Evolutionary conservation across 2,329 filamentous ascomycete species (phyloP).

Genomic region (Trichoderma citrinoviride): DNA sequence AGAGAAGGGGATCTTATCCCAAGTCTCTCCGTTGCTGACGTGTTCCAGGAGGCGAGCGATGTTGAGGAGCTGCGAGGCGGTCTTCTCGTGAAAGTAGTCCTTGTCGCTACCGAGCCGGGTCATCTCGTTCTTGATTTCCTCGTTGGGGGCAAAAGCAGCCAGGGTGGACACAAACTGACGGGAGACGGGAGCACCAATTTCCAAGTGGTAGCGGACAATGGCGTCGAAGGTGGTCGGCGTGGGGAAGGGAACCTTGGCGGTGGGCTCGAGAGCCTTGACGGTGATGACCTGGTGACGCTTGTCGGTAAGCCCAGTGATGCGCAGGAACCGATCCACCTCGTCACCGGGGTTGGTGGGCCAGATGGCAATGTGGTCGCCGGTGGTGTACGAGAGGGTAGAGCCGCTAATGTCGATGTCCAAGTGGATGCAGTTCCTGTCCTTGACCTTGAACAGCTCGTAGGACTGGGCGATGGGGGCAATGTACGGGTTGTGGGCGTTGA

Average conservation of each 20-base stretch:
- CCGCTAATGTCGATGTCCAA: conserved; percentile 90
- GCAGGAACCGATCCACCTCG: conserved; percentile 87
- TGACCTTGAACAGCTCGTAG: conserved; percentile 83
- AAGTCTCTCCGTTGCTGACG: conserved; percentile 70
- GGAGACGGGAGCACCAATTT: conserved; percentile 91
- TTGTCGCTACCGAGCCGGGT: conserved; percentile 86
- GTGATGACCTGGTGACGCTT: conserved; percentile 82
- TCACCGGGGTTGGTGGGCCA: conserved; percentile 95
- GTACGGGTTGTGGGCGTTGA: conserved; percentile 94
- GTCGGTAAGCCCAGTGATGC: conserved; percentile 68
- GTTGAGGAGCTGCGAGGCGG: conserved; percentile 79
- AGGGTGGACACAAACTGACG: conserved; percentile 90
- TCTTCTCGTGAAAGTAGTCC: conserved; percentile 89
- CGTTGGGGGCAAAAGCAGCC: conserved; percentile 83
- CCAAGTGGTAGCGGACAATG: conserved; percentile 90
- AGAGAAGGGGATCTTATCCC: conserved; percentile 86
- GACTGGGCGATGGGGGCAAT: conserved; percentile 92
- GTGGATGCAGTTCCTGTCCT: conserved; percentile 92
- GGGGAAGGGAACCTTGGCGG: conserved; percentile 96
- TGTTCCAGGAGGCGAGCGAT: conserved; percentile 79
- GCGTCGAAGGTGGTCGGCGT: conserved; percentile 96
- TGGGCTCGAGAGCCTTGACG: conserved; percentile 89
- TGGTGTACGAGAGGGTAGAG: conserved; percentile 90
- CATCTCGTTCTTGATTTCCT: conserved; percentile 83
- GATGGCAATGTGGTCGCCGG: conserved; percentile 93